Evolutionary conservation across 2,329 filamentous ascomycete species (phyloP), one percentile per base, ranked within the genome.

Genomic region (Phyllosticta citribraziliensis): DNA sequence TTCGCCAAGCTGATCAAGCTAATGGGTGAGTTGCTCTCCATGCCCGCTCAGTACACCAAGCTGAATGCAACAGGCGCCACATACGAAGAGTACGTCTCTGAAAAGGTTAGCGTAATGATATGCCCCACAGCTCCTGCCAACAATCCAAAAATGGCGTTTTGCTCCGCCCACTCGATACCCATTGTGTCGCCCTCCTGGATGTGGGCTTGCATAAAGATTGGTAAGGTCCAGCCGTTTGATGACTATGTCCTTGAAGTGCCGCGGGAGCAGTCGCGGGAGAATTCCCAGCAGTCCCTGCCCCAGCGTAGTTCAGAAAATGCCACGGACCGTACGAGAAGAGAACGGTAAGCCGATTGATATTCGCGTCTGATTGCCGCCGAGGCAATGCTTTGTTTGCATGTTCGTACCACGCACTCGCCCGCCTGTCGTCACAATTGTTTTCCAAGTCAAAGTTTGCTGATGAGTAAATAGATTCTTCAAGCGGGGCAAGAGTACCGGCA

Each of bases 111-210:
- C 14, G 78, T 97, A 19, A 78, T 99, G 2, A 74, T 99, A n/a
- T 91, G 87, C 70, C 84, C 85, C 61, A 80, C 78, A 73, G 51
- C 66, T 4, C 77, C 78, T 1, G 79, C 74, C 52, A 91, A 74
- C 76, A 82, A 71, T 62, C 88, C 94, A 65, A 99, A 99, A 74
- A 77, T 94, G 19, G 84, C 87, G 53, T 86, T 90, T 69, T 91
- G 91, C 0, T 72, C 84, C 9, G 81, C 86, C 67, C 89, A 89
- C 80, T 81, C 82, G 4, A 87, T 97, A 11, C 89, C 91, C 1
- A 84, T 93, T n/a, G 88, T 97, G 11, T 82, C 82, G 8, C 83
- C 84, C 19, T 83, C 87, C 22, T 99, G 94, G 94, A 78, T 99
- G 2, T 94, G 89, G 86, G 82, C 87, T 57, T 94, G 55, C 40